phyloP scores from a whole-genome alignment of 2,329 filamentous ascomycete species.

The Pezicula neosporulosa region DNA sequence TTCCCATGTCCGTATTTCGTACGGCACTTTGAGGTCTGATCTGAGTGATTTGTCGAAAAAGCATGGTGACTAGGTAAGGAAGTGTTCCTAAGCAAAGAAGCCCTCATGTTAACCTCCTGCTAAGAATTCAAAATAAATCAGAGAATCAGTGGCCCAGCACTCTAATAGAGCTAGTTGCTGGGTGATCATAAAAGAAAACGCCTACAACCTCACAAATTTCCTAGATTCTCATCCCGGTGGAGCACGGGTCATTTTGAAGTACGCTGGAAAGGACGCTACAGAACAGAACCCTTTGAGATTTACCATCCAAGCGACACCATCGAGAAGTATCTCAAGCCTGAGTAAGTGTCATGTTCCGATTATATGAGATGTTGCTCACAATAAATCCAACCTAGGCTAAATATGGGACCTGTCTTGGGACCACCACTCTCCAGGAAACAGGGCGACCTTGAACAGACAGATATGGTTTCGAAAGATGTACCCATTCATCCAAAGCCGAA shows the following conservation, averaged over 20 bases:
- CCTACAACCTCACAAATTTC: slow-evolving; percentile 91
- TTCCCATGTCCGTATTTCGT: too few relatives aligned
- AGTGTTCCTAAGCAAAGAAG: too few relatives aligned
- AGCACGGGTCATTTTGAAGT: slow-evolving; percentile 78
- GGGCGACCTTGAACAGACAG: neutral
- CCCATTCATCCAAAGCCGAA: neutral
- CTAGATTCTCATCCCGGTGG: slow-evolving; percentile 85
- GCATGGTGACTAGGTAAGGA: too few relatives aligned
- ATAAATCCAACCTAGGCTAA: neutral
- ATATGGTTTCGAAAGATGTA: neutral
- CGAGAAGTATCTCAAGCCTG: slow-evolving; percentile 13
- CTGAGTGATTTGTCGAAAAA: too few relatives aligned
- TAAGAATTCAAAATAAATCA: too few relatives aligned
- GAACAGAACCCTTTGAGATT: slow-evolving; percentile 45
- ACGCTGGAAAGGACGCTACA: slow-evolving; percentile 71
- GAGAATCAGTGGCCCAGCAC: too few relatives aligned
- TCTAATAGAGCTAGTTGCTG: neutral
- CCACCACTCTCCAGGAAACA: neutral
- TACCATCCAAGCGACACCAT: slow-evolving; percentile 27
- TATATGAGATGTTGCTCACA: neutral
- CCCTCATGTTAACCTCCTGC: too few relatives aligned
- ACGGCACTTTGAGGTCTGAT: too few relatives aligned
- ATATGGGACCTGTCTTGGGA: neutral
- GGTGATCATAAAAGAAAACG: slow-evolving; percentile 45
- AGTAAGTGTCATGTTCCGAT: neutral